These are phyloP conservation scores for Phoenix dactylifera DNA, from an alignment of 176 grass and related monocot species.

Conservation along the genomic window DNA sequence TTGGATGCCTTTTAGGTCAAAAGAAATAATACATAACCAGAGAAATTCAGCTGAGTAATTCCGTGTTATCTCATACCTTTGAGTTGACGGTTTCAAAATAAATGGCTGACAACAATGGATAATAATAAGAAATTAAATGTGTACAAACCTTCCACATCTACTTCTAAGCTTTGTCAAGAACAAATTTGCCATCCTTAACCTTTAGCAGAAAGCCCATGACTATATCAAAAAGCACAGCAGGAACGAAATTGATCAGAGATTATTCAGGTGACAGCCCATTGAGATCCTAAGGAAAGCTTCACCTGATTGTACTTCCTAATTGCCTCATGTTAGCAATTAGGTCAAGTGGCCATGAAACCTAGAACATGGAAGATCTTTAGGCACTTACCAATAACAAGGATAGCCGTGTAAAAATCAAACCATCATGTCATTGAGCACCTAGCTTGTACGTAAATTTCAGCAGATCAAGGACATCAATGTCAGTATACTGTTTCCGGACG, in stretches of 20 bases:
- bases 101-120: no score
- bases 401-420: background rate
- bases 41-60: no score
- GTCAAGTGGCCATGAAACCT: slow-evolving; percentile 99
- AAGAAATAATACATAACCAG: no score
- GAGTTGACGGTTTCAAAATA: no score
- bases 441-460: slow-evolving; percentile 88
- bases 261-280: slow-evolving; percentile 1
- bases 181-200: slow-evolving; percentile 83
- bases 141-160: slow-evolving; percentile 85
- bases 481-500: slow-evolving; percentile 44
- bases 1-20: no score
- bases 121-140: no score
- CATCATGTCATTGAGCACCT: slow-evolving; percentile 11
- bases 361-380: slow-evolving; percentile 23
- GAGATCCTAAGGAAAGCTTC: slow-evolving; percentile 22
- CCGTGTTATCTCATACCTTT: no score
- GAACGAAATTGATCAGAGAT: background rate
- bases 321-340: slow-evolving; percentile 69
- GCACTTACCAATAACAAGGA: no score
- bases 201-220: slow-evolving; percentile 98
- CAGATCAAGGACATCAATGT: slow-evolving; percentile 77
- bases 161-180: slow-evolving; percentile 78
- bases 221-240: slow-evolving; percentile 15
- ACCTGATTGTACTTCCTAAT: slow-evolving; percentile 96